These are phyloP conservation scores for Zoysia pacifica DNA, from an alignment of 176 grass and related monocot species.

Conservation along the genomic window DNA sequence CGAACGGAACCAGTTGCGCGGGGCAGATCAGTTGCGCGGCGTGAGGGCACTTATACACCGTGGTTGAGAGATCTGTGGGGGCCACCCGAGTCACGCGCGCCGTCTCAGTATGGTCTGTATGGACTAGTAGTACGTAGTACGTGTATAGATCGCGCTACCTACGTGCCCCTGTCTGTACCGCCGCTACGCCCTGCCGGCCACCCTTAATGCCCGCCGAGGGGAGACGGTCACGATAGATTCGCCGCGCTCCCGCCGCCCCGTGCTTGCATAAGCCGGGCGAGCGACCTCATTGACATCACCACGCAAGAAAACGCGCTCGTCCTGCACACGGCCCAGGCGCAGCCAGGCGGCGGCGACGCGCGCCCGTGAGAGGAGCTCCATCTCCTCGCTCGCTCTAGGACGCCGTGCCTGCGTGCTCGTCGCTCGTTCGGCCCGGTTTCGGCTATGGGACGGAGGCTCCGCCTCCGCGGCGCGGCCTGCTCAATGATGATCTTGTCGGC, in stretches of 20 bases:
- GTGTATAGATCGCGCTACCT: neutral
- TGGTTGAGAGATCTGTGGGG: too few relatives aligned
- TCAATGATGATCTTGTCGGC: constrained; percentile 25
- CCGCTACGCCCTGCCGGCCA: neutral
- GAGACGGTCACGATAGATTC: constrained; percentile 20
- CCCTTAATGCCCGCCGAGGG: neutral
- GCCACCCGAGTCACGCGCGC: neutral
- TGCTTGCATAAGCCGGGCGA: neutral
- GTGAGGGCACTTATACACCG: constrained; percentile 5
- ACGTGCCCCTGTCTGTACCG: neutral
- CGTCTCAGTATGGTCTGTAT: neutral
- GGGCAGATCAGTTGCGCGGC: neutral
- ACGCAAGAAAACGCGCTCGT: neutral
- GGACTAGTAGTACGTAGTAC: too few relatives aligned
- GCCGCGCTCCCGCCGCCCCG: neutral
- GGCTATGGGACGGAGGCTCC: neutral
- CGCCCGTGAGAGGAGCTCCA: neutral
- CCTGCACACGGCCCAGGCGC: too few relatives aligned
- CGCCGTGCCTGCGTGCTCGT: neutral
- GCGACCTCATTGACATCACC: too few relatives aligned
- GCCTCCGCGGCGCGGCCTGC: neutral
- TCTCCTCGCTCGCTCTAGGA: neutral
- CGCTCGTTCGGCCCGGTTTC: neutral
- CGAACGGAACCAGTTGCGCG: neutral
- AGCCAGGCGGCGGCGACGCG: neutral